Evolutionary conservation across 768 basidiomycete species (phyloP).

Genomic region (Brasilioporus rufonigricans): DNA sequence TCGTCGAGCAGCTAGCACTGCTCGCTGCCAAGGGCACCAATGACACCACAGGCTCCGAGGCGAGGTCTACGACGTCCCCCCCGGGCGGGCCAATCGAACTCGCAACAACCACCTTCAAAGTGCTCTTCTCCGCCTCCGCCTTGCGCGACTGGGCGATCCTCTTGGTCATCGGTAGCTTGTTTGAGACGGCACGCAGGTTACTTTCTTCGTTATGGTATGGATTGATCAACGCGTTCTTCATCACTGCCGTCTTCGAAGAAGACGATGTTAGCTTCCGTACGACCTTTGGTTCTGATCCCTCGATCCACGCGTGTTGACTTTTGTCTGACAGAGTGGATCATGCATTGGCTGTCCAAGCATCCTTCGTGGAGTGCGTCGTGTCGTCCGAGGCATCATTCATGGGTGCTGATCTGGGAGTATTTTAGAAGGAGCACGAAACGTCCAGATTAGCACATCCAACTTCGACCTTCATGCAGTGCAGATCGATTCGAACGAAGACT

Average conservation of each 20-base stretch:
- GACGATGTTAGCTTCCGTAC: slow-evolving; percentile 56
- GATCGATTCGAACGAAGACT: slow-evolving; percentile 22
- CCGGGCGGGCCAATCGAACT: slow-evolving; percentile 22
- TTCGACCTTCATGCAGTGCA: slow-evolving; percentile 32
- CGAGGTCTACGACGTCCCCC: slow-evolving; percentile 6
- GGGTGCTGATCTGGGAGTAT: neutral
- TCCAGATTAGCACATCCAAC: slow-evolving; percentile 47
- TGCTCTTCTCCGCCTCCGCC: slow-evolving; percentile 53
- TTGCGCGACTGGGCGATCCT: slow-evolving; percentile 65
- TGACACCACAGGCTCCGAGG: no score
- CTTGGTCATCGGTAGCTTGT: slow-evolving; percentile 55
- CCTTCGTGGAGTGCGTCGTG: slow-evolving; percentile 52
- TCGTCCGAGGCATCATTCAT: neutral
- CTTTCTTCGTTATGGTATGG: slow-evolving; percentile 41
- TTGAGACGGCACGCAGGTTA: slow-evolving; percentile 58
- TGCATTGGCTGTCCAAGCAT: slow-evolving; percentile 64
- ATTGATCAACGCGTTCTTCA: slow-evolving; percentile 51
- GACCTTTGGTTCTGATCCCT: slow-evolving; percentile 17
- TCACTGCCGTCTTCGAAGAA: slow-evolving; percentile 61
- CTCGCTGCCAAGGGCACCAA: slow-evolving; percentile 21
- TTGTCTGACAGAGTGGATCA: slow-evolving; percentile 56
- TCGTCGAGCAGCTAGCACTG: slow-evolving; percentile 29
- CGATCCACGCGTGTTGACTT: neutral
- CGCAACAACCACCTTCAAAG: slow-evolving; percentile 37
- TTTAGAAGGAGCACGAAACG: slow-evolving; percentile 42